Evolutionary conservation across 2,329 filamentous ascomycete species (phyloP).

Genomic region (Penicillium sp.): DNA sequence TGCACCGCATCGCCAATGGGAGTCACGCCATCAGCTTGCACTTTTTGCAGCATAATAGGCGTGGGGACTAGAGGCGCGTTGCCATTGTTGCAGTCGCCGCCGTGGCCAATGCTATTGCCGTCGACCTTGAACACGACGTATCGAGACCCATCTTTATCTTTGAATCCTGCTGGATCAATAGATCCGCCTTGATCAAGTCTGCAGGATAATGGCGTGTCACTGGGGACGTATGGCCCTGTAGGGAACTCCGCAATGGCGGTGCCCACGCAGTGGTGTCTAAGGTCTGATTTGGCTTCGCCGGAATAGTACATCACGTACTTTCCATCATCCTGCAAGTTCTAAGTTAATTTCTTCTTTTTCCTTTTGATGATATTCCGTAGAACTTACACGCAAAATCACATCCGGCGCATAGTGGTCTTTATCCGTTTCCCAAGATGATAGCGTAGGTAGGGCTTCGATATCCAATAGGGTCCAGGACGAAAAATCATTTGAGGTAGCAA

Average conservation of each 20-base stretch:
- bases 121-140: constrained; percentile 65
- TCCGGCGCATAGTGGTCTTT: constrained; percentile 59
- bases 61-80: constrained; percentile 33
- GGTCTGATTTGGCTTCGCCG: constrained; percentile 41
- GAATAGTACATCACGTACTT: constrained; percentile 59
- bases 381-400: constrained; percentile 46
- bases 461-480: constrained; percentile 46
- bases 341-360: not conserved
- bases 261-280: constrained; percentile 54
- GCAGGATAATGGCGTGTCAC: constrained; percentile 49
- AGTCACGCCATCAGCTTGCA: constrained; percentile 48
- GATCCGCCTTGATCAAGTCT: constrained; percentile 52
- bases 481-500: constrained; percentile 49
- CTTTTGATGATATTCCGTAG: not conserved
- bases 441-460: constrained; percentile 52
- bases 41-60: constrained; percentile 40
- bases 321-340: constrained; percentile 36
- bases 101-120: constrained; percentile 52
- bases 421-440: constrained; percentile 52
- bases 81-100: constrained; percentile 47
- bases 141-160: constrained; percentile 50
- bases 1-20: constrained; percentile 50
- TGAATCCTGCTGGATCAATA: constrained; percentile 59
- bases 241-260: constrained; percentile 46
- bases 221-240: constrained; percentile 51